Base-by-base conservation (phyloP, 805 yeast species). In the Ogataea siamensis region DNA sequence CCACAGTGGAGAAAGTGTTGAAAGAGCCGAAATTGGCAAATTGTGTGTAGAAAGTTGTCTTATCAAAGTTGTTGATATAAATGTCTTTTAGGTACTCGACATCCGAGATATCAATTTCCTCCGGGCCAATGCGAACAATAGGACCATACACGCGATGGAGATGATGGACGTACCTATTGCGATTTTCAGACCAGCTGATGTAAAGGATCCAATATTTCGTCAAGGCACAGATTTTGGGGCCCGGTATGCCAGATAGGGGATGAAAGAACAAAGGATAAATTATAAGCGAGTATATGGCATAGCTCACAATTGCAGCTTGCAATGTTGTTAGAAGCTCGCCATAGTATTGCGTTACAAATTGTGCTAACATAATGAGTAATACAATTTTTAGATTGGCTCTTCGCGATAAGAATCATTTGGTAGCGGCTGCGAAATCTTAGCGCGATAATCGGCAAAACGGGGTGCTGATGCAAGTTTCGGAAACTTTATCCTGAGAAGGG, bases 141-240 rank as follows among this genome's bases (percentile, higher is more conserved):
- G 80, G 71, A 1, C 88, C 89, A 49, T 79, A 79, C 40, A 62
- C 54, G 31, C 54, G 32, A 50, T 83, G 89, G 40, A 80, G 58
- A 3, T 53, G 26, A 39, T 77, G 72, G 3, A 80, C 72, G 24
- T 60, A 64, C 21, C 63, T 60, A 43, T 69, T 76, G 39, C 84
- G 66, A 42, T 72, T 68, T 42, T 72, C 77, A 9, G 58, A 43
- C 64, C 76, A 64, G 28, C 72, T 64, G 31, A 60, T 63, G 37
- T 67, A 68, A 23, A 70, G 56, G 13, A 67, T 64, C 55, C 64
- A 63, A 20, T 65, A 60, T 15, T 55, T 53, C 2, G 80, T 57
- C 11, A 78, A 44, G 17, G 80, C 65, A 49, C 77, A 70, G 9
- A 71, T 44, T 33, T 60, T 62, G 0, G 87, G 87, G 0, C 86